These are phyloP conservation scores for Tulasnella sp. DNA, from an alignment of 768 basidiomycete species.

Conservation along the genomic window DNA sequence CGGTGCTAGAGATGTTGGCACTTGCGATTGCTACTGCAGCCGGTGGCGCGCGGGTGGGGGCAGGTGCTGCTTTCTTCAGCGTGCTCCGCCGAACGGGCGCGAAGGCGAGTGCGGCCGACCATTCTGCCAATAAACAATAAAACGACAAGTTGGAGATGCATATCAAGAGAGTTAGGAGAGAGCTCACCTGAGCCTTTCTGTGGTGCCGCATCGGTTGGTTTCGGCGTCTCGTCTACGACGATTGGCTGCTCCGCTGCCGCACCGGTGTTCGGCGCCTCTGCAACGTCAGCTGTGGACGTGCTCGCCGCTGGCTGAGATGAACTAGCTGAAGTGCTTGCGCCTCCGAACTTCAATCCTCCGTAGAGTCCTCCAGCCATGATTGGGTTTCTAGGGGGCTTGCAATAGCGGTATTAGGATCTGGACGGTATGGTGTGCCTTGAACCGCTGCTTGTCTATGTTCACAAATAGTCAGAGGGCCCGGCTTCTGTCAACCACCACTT, in stretches of 20 bases:
- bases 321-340: slow-evolving; percentile 44
- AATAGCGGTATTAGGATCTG: not conserved
- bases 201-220: slow-evolving; percentile 4
- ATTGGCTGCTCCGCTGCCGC: slow-evolving; percentile 27
- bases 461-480: not conserved
- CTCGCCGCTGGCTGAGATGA: slow-evolving; percentile 35
- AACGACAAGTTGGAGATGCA: slow-evolving; percentile 22
- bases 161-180: not conserved
- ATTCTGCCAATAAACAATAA: slow-evolving; percentile 43
- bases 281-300: slow-evolving; percentile 23
- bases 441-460: not conserved
- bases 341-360: slow-evolving; percentile 76
- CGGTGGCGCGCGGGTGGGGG: slow-evolving; percentile 47
- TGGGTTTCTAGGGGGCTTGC: not conserved
- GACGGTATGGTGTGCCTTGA: not conserved
- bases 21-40: slow-evolving; percentile 47
- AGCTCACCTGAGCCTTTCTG: slow-evolving; percentile 21
- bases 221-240: slow-evolving; percentile 30
- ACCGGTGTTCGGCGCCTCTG: slow-evolving; percentile 25
- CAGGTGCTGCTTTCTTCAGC: slow-evolving; percentile 47
- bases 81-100: slow-evolving; percentile 64
- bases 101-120: slow-evolving; percentile 85
- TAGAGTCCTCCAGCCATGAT: slow-evolving; percentile 56
- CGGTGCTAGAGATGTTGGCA: slow-evolving; percentile 43
- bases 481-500: not conserved